Base-by-base conservation (phyloP, 305 asterid species). In the Plantago rigida region DNA sequence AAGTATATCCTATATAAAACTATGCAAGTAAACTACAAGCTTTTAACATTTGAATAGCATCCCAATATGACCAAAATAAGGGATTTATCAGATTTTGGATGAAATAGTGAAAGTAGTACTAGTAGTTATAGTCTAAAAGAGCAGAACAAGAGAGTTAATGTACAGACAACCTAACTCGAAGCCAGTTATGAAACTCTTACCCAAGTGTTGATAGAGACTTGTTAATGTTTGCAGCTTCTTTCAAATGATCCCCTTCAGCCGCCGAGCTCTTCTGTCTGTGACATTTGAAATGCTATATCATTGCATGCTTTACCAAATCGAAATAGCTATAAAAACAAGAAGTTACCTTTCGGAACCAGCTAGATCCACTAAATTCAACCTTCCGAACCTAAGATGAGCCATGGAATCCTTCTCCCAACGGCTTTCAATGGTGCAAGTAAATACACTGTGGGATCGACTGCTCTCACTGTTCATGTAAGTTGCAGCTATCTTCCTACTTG, bases 301-400 rank as follows among this genome's bases (percentile, higher is more conserved):
- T 62, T 13, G 41, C 31, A 57, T 13, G 9, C 42, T 46, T 50
- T 54, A 24, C 56, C 49, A 73, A 46, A 39, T 52, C 65, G 63
- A 59, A 62, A 65, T 64, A 63, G 26, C 7, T 47, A 13, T 8
- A 17, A 47, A 47, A 57, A 73, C 51, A 14, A 22, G 60, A 6
- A 53, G 13, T 69, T 78, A 88, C 93, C 96, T 88, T 72, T 88
- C 94, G 63, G 96, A 85, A 64, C 96, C 96, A 80, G 96, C 93
- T 59, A 85, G 78, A 74, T 88, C 96, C 50, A 85, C 96, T 71
- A 88, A 72, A 74, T 88, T 88, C 71, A 85, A 68, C 65, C 90
- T 88, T 65, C 87, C 93, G 75, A 85, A 88, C 71, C 94, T 77
- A 62, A 79, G 75, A 79, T 85, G 89, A 28, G 85, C 78, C 81